phyloP scores from a whole-genome alignment of 1,139 yeast species.

The Torulaspora pretoriensis region DNA sequence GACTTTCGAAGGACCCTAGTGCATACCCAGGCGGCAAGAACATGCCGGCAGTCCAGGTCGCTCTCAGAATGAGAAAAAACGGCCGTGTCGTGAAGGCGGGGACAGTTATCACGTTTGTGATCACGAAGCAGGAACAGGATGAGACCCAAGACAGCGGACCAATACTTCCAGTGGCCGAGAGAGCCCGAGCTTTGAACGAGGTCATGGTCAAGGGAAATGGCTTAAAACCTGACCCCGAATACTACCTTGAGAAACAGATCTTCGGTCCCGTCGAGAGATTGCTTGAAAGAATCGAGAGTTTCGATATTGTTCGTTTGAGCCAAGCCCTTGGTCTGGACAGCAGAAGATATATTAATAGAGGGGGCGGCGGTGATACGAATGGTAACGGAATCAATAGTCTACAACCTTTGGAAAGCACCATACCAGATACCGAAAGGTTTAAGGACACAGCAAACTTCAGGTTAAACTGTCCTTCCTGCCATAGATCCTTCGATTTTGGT shows the following conservation, averaged over 20 bases:
- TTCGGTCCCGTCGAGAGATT: conserved; percentile 89
- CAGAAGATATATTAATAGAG: conserved; percentile 53
- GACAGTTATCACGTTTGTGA: conserved; percentile 82
- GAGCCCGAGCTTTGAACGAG: conserved; percentile 78
- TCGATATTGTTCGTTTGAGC: conserved; percentile 77
- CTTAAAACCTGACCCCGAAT: conserved; percentile 68
- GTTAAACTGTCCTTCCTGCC: conserved; percentile 62
- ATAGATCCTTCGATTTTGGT: conserved; percentile 57
- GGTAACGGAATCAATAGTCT: conserved; percentile 46
- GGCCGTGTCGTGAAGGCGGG: conserved; percentile 89
- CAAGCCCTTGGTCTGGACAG: conserved; percentile 73
- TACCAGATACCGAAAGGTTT: conserved; percentile 80
- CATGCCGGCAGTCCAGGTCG: conserved; percentile 94
- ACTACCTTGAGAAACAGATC: conserved; percentile 82
- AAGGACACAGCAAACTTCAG: conserved; percentile 54
- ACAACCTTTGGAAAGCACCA: conserved; percentile 75
- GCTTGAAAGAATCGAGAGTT: conserved; percentile 79
- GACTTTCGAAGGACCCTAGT: conserved; percentile 67
- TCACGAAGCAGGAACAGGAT: conserved; percentile 45
- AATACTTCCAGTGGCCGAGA: conserved; percentile 47
- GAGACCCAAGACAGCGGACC: conserved; percentile 14
- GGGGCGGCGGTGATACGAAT: conserved; percentile 37
- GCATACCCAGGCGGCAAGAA: conserved; percentile 72
- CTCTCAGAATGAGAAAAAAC: conserved; percentile 66
- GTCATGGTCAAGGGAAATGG: conserved; percentile 49